phyloP scores from a whole-genome alignment of 1,284 basidiomycete species.

The Meira miltonrushii region DNA sequence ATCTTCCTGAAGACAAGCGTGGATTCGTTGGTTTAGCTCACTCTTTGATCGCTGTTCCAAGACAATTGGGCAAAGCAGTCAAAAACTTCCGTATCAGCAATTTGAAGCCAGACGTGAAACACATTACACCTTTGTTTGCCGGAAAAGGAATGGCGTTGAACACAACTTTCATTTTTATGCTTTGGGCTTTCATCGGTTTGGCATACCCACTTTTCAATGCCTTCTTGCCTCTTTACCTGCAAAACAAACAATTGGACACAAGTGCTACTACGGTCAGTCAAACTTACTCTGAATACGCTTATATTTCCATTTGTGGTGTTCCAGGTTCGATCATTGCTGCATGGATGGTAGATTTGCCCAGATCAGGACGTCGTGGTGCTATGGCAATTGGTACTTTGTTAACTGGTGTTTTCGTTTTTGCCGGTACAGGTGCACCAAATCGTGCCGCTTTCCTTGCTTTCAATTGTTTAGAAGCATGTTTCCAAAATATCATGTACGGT shows the following conservation, averaged over 20 bases:
- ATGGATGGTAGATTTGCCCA: slow-evolving; percentile 46
- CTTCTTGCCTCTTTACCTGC: slow-evolving; percentile 47
- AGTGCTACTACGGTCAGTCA: slow-evolving; percentile 10
- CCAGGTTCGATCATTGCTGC: slow-evolving; percentile 49
- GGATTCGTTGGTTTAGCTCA: slow-evolving; percentile 9
- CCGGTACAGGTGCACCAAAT: slow-evolving; percentile 36
- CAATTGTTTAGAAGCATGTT: slow-evolving; percentile 40
- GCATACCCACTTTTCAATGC: slow-evolving; percentile 52
- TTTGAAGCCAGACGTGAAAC: slow-evolving; percentile 35
- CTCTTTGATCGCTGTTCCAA: slow-evolving; percentile 8
- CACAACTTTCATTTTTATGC: slow-evolving; percentile 34
- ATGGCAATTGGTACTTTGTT: slow-evolving; percentile 47
- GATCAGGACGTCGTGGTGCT: slow-evolving; percentile 46
- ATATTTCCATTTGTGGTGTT: slow-evolving; percentile 49
- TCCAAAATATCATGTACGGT: slow-evolving; percentile 39
- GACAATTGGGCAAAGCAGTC: slow-evolving; percentile 15
- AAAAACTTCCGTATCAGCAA: slow-evolving; percentile 8
- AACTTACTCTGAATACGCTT: slow-evolving; percentile 50
- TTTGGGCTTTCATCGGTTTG: slow-evolving; percentile 50
- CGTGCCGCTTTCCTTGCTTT: slow-evolving; percentile 36
- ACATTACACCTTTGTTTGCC: slow-evolving; percentile 44
- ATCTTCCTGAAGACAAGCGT: slow-evolving; percentile 9
- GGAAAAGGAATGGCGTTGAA: slow-evolving; percentile 41
- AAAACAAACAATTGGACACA: slow-evolving; percentile 13
- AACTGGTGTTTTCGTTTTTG: slow-evolving; percentile 51